phyloP scores from a whole-genome alignment of 2,329 filamentous ascomycete genomes.

The Byssoonygena ceratinophila region DNA sequence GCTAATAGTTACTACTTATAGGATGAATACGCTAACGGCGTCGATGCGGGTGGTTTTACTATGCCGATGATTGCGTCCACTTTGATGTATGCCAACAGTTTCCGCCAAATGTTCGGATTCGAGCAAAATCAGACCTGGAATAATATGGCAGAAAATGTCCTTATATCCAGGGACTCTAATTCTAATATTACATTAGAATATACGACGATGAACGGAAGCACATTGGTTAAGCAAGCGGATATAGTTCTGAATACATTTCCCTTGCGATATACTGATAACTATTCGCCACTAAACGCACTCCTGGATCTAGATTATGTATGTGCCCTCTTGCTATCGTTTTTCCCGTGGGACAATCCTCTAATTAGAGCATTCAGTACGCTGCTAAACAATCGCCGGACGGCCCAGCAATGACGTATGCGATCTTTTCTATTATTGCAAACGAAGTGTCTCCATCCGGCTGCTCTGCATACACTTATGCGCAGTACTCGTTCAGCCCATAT shows the following conservation, averaged over 20 bases:
- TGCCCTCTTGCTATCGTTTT: neutral
- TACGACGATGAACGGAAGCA: conserved; percentile 54
- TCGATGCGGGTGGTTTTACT: conserved; percentile 60
- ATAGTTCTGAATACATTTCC: conserved; percentile 58
- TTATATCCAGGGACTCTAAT: conserved; percentile 42
- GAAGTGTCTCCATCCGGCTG: conserved; percentile 56
- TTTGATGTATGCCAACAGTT: conserved; percentile 47
- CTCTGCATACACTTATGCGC: conserved; percentile 56
- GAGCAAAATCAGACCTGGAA: conserved; percentile 49
- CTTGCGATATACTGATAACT: conserved; percentile 49
- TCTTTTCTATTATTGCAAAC: conserved; percentile 58
- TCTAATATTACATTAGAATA: conserved; percentile 56
- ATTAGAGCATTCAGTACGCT: conserved; percentile 42
- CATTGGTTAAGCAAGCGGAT: conserved; percentile 60
- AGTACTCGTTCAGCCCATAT: conserved; percentile 55
- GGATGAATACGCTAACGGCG: conserved; percentile 58
- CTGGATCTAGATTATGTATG: conserved; percentile 53
- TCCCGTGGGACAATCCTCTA: neutral
- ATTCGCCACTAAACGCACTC: conserved; percentile 40
- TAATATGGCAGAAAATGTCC: conserved; percentile 47
- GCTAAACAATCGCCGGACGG: conserved; percentile 57
- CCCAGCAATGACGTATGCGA: conserved; percentile 62
- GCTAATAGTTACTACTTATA: conserved; percentile 18
- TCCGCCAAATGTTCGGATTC: conserved; percentile 47
- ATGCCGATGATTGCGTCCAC: conserved; percentile 51